Evolutionary conservation across 805 yeast species (phyloP).

Genomic region (Lachancea waltii): DNA sequence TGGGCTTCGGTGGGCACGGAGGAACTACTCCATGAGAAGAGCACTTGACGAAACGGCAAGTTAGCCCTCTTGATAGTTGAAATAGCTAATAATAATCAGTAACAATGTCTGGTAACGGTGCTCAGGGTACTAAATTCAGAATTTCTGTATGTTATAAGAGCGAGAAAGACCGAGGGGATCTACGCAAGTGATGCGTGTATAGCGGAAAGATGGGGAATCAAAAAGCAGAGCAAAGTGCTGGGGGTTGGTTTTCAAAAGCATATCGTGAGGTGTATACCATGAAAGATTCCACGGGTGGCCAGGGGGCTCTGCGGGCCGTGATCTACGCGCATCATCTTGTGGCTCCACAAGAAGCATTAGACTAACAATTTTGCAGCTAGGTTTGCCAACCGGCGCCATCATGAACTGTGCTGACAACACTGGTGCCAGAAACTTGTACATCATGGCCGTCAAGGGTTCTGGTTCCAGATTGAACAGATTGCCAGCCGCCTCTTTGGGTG

Average conservation of each 20-base stretch:
- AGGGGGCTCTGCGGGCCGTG: no score
- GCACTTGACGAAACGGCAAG: neutral
- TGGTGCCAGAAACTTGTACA: constrained; percentile 99
- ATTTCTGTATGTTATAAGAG: constrained; percentile 76
- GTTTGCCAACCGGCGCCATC: constrained; percentile 99
- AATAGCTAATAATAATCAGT: constrained; percentile 19
- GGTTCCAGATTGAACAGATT: constrained; percentile 99
- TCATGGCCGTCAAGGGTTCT: constrained; percentile 96
- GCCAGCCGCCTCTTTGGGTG: constrained; percentile 99
- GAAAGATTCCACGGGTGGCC: no score
- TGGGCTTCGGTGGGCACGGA: neutral
- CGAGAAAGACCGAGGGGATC: neutral
- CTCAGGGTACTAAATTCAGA: constrained; percentile 99
- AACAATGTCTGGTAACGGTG: constrained; percentile 86
- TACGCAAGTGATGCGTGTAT: neutral
- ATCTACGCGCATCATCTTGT: no score
- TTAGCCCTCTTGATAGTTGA: neutral
- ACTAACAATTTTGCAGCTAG: constrained; percentile 55
- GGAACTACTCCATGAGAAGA: neutral
- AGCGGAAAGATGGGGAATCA: neutral
- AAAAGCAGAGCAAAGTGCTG: neutral
- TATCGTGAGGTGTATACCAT: neutral
- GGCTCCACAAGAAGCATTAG: no score
- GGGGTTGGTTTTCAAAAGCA: neutral
- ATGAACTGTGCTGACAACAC: constrained; percentile 99